A percentile compares a stretch with the other conserved stretches of the same genome.
These are phyloP conservation scores for Recurvomyces mirabilis DNA, from an alignment of 495 filamentous ascomycete genomes.

Conservation along the genomic window DNA sequence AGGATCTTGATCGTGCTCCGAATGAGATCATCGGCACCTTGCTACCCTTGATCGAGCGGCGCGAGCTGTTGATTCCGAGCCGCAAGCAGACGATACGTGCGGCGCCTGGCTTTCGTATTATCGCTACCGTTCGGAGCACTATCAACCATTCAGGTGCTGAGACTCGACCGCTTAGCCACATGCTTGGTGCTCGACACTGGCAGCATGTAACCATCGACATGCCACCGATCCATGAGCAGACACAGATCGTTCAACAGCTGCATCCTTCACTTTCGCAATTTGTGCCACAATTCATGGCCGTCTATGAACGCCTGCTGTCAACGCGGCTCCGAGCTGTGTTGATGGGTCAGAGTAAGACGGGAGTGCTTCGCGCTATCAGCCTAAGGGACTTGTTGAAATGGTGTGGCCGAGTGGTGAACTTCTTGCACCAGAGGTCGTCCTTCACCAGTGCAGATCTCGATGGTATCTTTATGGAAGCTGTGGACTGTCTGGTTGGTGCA, in stretches of 20 bases:
- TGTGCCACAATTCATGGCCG: slow-evolving; percentile 57
- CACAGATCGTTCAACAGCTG: slow-evolving; percentile 55
- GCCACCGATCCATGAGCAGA: slow-evolving; percentile 58
- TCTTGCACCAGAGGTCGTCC: slow-evolving; percentile 45
- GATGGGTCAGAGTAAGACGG: slow-evolving; percentile 42
- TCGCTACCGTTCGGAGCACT: slow-evolving; percentile 77
- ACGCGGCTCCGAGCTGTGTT: slow-evolving; percentile 41
- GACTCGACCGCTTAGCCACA: slow-evolving; percentile 39
- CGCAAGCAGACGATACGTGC: slow-evolving; percentile 77
- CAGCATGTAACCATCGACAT: slow-evolving; percentile 55
- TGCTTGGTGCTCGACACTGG: slow-evolving; percentile 79
- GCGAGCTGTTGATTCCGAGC: slow-evolving; percentile 76
- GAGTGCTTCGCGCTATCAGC: slow-evolving; percentile 48
- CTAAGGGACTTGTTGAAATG: slow-evolving; percentile 84
- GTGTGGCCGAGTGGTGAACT: slow-evolving; percentile 58
- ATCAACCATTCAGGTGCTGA: slow-evolving; percentile 62
- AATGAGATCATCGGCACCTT: slow-evolving; percentile 87
- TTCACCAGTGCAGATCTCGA: slow-evolving; percentile 69
- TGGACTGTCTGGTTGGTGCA: slow-evolving; percentile 77
- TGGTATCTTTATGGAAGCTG: slow-evolving; percentile 78
- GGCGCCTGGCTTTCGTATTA: slow-evolving; percentile 70
- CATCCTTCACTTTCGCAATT: slow-evolving; percentile 61
- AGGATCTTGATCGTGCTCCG: slow-evolving; percentile 93
- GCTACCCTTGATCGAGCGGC: slow-evolving; percentile 76
- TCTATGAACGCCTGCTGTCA: slow-evolving; percentile 57